Conservation (phyloP, 2,329 filamentous ascomycete species). For the Penicillium sp. region DNA sequence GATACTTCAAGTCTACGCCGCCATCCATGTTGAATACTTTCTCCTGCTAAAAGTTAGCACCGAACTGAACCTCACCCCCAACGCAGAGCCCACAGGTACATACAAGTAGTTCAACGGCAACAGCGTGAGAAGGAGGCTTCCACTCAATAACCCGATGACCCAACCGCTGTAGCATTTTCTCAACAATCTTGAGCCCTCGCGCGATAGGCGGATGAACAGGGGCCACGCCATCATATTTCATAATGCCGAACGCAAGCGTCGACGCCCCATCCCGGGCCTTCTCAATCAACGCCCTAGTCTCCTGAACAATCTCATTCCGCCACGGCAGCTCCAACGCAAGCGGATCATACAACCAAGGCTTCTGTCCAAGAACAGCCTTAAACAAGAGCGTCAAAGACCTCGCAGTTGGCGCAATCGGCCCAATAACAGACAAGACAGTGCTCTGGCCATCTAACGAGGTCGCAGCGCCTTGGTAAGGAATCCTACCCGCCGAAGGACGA, state of each 20-base stretch:
- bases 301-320: constrained; percentile 49
- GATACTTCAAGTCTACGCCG: constrained; percentile 51
- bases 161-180: constrained; percentile 49
- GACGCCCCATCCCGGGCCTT: constrained; percentile 29
- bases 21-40: constrained; percentile 45
- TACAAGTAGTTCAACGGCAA: constrained; percentile 43
- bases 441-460: constrained; percentile 67
- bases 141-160: constrained; percentile 62
- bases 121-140: constrained; percentile 54
- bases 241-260: constrained; percentile 56
- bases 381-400: constrained; percentile 57
- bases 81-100: constrained; percentile 17
- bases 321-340: constrained; percentile 66
- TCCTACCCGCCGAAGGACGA: constrained; percentile 54
- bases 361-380: constrained; percentile 55
- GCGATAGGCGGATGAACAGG: constrained; percentile 58
- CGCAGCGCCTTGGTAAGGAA: constrained; percentile 59
- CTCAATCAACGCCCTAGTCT: constrained; percentile 42
- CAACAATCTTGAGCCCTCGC: constrained; percentile 55
- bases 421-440: constrained; percentile 62
- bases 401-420: constrained; percentile 60
- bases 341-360: constrained; percentile 68
- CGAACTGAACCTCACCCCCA: background rate
- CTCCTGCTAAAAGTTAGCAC: constrained; percentile 22
- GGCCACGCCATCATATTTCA: constrained; percentile 53